Base-by-base conservation (phyloP, 2,329 filamentous ascomycete species). In the Ophiostoma himal-ulmi region DNA sequence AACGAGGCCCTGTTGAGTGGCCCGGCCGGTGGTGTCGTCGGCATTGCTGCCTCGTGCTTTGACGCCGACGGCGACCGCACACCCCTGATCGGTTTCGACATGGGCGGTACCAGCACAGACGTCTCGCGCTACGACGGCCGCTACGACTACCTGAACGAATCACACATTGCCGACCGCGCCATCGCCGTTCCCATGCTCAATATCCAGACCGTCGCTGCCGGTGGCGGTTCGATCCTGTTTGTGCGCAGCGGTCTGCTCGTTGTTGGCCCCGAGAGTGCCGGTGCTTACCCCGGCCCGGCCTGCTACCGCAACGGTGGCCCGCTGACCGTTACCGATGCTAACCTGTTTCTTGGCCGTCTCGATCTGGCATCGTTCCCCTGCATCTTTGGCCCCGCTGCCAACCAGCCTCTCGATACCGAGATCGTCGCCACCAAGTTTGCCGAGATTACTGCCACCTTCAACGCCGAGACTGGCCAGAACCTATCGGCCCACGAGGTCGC, bases 141-240 rank as follows among this genome's bases (percentile, higher is more conserved):
- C 69, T 87, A 89, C 74, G 89, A 91, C 72, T 88, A 91, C 74
- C 86, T 90, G 3, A 90, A 90, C 73, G 88, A 90, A 74, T 89
- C 88, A 0, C 90, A 87, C 2, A 73, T 64, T 0, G 93, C 94
- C 0, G 94, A 93, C n/a, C 91, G 96, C 0, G 94, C 93, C 0
- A 94, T 97, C 22, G 93, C 96, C 75, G 93, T 91, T 0, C 93
- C 94, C 0, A 93, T 96, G 76, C 85, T 97, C 0, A 93, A 97
- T 76, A 97, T 97, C 81, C 96, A 96, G 78, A 97, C 94, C 0
- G 94, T 97, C 0, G 93, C 93, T 5, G 93, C 94, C 2, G 1
- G 84, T 89, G 37, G 83, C 96, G 5, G 94, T 10, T 72, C 73
- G 3, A 82, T 88, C 17, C 81, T 93, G 0, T 89, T 88, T 76